Conservation (phyloP, 768 basidiomycete genomes). For the Collybia sordida region DNA sequence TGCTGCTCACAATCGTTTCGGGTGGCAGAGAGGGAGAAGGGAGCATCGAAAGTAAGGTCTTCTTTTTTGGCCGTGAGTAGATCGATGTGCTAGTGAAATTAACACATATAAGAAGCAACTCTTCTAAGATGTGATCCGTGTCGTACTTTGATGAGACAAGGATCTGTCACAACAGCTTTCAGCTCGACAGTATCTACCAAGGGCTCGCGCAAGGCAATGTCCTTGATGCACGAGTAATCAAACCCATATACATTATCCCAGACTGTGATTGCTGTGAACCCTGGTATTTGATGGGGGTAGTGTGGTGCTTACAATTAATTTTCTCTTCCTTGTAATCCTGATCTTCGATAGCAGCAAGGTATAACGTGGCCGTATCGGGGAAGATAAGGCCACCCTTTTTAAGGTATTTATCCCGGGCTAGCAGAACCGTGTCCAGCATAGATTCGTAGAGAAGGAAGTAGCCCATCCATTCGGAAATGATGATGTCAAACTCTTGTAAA, state of each 20-base stretch:
- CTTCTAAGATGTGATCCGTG: not conserved
- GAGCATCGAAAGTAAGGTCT: slow-evolving; percentile 82
- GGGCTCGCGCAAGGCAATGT: slow-evolving; percentile 94
- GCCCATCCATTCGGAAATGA: slow-evolving; percentile 99
- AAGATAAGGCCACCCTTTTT: slow-evolving; percentile 90
- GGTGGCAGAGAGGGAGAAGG: slow-evolving; percentile 79
- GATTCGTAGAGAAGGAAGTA: slow-evolving; percentile 99
- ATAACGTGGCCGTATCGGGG: slow-evolving; percentile 91
- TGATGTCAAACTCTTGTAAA: slow-evolving; percentile 92
- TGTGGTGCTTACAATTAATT: slow-evolving; percentile 82
- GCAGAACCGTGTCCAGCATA: slow-evolving; percentile 97
- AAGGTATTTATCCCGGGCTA: slow-evolving; percentile 96
- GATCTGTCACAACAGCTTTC: slow-evolving; percentile 92
- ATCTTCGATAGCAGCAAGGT: slow-evolving; percentile 96
- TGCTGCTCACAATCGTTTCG: slow-evolving; percentile 82
- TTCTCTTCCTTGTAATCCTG: slow-evolving; percentile 99
- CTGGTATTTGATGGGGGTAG: slow-evolving; percentile 1
- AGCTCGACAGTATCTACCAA: slow-evolving; percentile 99
- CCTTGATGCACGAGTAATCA: slow-evolving; percentile 99
- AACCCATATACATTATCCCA: slow-evolving; percentile 99
- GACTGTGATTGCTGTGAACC: slow-evolving; percentile 51
- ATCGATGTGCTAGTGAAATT: slow-evolving; percentile 69
- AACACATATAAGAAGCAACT: not conserved
- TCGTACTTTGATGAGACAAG: slow-evolving; percentile 81
- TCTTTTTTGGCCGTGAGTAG: slow-evolving; percentile 92